A percentile compares a stretch with the other conserved stretches of the same genome.
phyloP scores from a whole-genome alignment of 805 yeast species.

The Metschnikowia lachancei region DNA sequence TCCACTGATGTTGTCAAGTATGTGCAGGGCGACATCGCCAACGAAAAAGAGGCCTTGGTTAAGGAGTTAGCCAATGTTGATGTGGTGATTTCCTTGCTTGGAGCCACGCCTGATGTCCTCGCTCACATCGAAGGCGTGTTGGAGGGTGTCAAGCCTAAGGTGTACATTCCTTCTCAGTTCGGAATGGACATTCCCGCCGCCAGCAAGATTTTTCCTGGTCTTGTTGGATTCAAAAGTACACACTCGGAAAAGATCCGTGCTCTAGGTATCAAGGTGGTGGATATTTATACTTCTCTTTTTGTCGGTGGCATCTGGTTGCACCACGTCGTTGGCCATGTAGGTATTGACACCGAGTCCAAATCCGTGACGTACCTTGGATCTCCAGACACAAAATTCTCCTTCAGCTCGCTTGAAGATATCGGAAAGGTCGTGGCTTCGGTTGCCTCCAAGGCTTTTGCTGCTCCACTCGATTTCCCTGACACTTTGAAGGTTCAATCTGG shows the following conservation, averaged over 20 bases:
- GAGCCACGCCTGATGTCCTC: slow-evolving; percentile 29
- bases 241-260: slow-evolving; percentile 41
- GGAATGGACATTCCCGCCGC: slow-evolving; percentile 46
- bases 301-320: slow-evolving; percentile 23
- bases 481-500: slow-evolving; percentile 43
- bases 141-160: slow-evolving; percentile 42
- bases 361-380: slow-evolving; percentile 43
- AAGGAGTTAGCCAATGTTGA: slow-evolving; percentile 48
- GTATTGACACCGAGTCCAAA: slow-evolving; percentile 31
- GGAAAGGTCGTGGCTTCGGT: slow-evolving; percentile 43
- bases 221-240: slow-evolving; percentile 30
- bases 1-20: slow-evolving; percentile 40
- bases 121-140: slow-evolving; percentile 39
- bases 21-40: slow-evolving; percentile 30
- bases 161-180: slow-evolving; percentile 27
- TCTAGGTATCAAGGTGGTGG: slow-evolving; percentile 47
- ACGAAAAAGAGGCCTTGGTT: slow-evolving; percentile 20
- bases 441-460: slow-evolving; percentile 30
- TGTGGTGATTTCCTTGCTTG: slow-evolving; percentile 47
- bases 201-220: slow-evolving; percentile 31
- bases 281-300: slow-evolving; percentile 40
- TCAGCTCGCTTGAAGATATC: slow-evolving; percentile 34
- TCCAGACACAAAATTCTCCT: slow-evolving; percentile 25
- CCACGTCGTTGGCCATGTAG: slow-evolving; percentile 29
- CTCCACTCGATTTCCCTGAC: slow-evolving; percentile 41